These are phyloP conservation scores for Dichotomopilus funicola DNA, from an alignment of 2,329 filamentous ascomycete genomes.

Conservation along the genomic window DNA sequence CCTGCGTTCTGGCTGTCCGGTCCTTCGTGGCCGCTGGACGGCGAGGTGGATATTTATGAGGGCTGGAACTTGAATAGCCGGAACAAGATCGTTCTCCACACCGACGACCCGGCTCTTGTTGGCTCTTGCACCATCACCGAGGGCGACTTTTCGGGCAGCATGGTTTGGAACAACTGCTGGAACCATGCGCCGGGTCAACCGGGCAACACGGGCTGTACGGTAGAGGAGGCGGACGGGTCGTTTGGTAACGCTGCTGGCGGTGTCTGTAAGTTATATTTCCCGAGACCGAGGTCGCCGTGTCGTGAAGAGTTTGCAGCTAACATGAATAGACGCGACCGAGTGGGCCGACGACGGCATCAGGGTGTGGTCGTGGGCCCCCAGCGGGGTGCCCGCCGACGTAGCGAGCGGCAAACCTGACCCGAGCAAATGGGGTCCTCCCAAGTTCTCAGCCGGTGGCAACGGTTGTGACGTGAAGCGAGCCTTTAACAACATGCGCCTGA, in stretches of 20 bases:
- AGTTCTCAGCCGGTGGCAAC: slow-evolving; percentile 50
- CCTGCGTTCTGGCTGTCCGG: slow-evolving; percentile 58
- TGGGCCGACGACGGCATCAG: slow-evolving; percentile 37
- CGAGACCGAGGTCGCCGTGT: too few species aligned
- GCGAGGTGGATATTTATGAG: slow-evolving; percentile 65
- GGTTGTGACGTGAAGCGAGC: slow-evolving; percentile 57
- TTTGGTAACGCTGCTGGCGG: slow-evolving; percentile 35
- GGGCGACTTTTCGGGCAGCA: slow-evolving; percentile 26
- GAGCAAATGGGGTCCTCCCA: slow-evolving; percentile 56
- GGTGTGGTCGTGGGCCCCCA: slow-evolving; percentile 36
- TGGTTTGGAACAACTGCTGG: slow-evolving; percentile 36
- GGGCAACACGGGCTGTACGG: slow-evolving; percentile 36
- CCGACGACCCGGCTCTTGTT: slow-evolving; percentile 28
- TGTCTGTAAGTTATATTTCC: slow-evolving; percentile 30
- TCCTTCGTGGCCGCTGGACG: slow-evolving; percentile 51
- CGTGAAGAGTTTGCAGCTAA: background rate
- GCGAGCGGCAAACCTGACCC: slow-evolving; percentile 49
- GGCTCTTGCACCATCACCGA: slow-evolving; percentile 32
- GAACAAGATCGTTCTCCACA: slow-evolving; percentile 56
- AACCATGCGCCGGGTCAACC: slow-evolving; percentile 32
- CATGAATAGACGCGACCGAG: slow-evolving; percentile 33
- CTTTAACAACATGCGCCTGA: slow-evolving; percentile 63
- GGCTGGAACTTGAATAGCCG: slow-evolving; percentile 50
- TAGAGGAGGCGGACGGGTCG: slow-evolving; percentile 33
- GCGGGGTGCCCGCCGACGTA: slow-evolving; percentile 31